phyloP scores from a whole-genome alignment of 768 basidiomycete species.

The Dacryopinax spathularia region DNA sequence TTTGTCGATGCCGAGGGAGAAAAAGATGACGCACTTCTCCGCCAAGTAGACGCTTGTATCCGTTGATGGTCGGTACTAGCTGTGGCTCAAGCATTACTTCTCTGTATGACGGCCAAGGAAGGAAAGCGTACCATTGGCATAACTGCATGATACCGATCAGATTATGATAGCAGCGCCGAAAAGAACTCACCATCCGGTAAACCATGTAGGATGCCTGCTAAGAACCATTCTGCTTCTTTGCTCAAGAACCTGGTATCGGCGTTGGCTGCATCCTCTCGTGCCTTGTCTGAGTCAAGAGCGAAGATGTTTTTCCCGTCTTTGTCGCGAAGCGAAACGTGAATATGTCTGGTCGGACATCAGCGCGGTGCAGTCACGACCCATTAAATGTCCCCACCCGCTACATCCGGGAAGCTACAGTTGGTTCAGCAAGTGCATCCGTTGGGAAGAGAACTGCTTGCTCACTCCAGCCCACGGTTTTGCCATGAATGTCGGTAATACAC shows the following conservation, averaged over 20 bases:
- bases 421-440: slow-evolving; percentile 5
- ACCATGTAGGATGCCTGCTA: slow-evolving; percentile 85
- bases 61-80: slow-evolving; percentile 84
- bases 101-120: not conserved
- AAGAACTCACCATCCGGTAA: slow-evolving; percentile 61
- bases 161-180: not conserved
- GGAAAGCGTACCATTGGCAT: slow-evolving; percentile 3
- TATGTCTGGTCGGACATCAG: slow-evolving; percentile 41
- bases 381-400: slow-evolving; percentile 50
- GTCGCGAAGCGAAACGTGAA: slow-evolving; percentile 77
- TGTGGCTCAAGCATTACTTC: slow-evolving; percentile 24
- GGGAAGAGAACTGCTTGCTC: slow-evolving; percentile 18
- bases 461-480: slow-evolving; percentile 93
- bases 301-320: slow-evolving; percentile 61
- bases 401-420: slow-evolving; percentile 71
- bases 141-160: slow-evolving; percentile 1
- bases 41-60: slow-evolving; percentile 90
- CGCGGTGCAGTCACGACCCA: not conserved
- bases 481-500: slow-evolving; percentile 92
- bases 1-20: not conserved
- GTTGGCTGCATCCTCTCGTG: slow-evolving; percentile 52
- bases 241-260: slow-evolving; percentile 78
- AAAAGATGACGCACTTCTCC: slow-evolving; percentile 43
- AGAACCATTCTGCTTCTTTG: slow-evolving; percentile 73
- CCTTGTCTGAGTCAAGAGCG: slow-evolving; percentile 48